phyloP scores from a whole-genome alignment of 352 stramenopile genomes.

The Paralagenidium karlingii region DNA sequence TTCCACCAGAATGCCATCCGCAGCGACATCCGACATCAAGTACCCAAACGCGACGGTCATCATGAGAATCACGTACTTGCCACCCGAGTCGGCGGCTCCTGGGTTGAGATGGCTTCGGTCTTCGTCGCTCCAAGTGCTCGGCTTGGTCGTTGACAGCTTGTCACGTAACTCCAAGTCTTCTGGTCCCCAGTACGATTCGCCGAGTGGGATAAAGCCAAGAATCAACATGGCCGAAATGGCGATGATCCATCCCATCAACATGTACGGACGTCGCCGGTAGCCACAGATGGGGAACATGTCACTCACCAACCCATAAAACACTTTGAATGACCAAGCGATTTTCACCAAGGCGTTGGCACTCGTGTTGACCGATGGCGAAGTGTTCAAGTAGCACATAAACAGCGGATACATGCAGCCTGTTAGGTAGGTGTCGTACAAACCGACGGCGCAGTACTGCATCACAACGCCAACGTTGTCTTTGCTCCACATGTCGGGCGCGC shows the following conservation, averaged over 20 bases:
- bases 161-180: too few relatives aligned
- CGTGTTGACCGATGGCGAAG: slow-evolving; percentile 47
- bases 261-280: slow-evolving; percentile 58
- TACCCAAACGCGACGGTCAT: slow-evolving; percentile 32
- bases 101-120: too few relatives aligned
- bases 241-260: slow-evolving; percentile 50
- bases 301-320: slow-evolving; percentile 52
- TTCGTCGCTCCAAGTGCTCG: too few relatives aligned
- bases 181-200: slow-evolving; percentile 31
- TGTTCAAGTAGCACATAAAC: slow-evolving; percentile 63
- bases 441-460: slow-evolving; percentile 59
- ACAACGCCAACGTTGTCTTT: slow-evolving; percentile 32
- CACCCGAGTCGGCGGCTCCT: too few relatives aligned
- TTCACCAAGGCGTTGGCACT: slow-evolving; percentile 34
- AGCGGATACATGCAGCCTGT: slow-evolving; percentile 49
- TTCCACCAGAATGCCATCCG: slow-evolving; percentile 40
- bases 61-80: slow-evolving; percentile 28
- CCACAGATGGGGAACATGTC: slow-evolving; percentile 50
- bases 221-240: slow-evolving; percentile 34
- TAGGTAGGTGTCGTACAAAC: slow-evolving; percentile 49
- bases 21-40: slow-evolving; percentile 26
- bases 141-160: too few relatives aligned
- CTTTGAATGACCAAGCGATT: slow-evolving; percentile 61
- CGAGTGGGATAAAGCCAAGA: slow-evolving; percentile 32
- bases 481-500: slow-evolving; percentile 29